Evolutionary conservation across 441 rosid species (phyloP).

Genomic region (Gossypium gossypioides): DNA sequence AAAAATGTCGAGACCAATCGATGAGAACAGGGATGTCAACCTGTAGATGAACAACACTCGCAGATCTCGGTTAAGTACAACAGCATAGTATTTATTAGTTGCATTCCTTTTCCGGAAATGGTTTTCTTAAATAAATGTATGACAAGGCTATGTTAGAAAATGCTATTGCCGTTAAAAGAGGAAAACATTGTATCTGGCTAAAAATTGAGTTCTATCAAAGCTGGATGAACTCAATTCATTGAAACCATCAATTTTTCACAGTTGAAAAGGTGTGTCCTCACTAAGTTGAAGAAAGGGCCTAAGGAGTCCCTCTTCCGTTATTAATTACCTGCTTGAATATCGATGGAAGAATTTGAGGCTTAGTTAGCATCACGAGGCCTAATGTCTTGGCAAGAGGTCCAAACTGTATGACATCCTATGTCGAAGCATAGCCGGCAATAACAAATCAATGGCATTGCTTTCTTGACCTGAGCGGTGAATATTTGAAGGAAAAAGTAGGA

Average conservation of each 20-base stretch:
- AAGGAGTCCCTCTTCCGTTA: neutral
- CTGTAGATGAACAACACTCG: constrained; percentile 25
- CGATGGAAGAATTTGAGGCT: constrained; percentile 71
- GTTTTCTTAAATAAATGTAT: too few species aligned
- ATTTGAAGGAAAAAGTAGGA: neutral
- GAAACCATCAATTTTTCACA: neutral
- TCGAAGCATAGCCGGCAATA: constrained; percentile 4
- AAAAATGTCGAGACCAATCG: constrained; percentile 76
- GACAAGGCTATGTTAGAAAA: neutral
- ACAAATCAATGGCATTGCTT: neutral
- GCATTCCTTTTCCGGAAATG: too few species aligned
- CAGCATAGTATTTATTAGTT: too few species aligned
- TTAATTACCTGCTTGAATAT: constrained; percentile 62
- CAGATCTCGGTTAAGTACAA: neutral
- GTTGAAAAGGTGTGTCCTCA: neutral
- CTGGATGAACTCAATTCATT: neutral
- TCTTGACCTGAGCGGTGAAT: neutral
- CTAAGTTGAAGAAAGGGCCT: neutral
- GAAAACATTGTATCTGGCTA: neutral
- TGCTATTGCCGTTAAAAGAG: neutral
- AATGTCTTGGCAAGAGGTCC: constrained; percentile 79
- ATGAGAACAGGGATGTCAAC: constrained; percentile 72
- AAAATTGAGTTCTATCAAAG: too few species aligned
- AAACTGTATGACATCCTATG: constrained; percentile 77
- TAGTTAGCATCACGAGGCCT: constrained; percentile 80